phyloP scores from a whole-genome alignment of 2,329 filamentous ascomycete genomes.

The Microsporum ferrugineum region DNA sequence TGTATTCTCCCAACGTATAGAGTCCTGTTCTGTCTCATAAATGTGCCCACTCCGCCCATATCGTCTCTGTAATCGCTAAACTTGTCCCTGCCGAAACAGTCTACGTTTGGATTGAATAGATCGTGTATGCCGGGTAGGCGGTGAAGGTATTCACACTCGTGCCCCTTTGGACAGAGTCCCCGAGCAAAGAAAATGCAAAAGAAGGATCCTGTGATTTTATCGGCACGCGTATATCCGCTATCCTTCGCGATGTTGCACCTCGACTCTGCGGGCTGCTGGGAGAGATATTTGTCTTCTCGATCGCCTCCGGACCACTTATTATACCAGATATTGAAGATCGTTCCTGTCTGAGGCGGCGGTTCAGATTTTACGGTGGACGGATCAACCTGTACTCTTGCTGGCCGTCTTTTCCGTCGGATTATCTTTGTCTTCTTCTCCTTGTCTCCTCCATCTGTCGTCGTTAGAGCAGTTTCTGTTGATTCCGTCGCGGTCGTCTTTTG shows the following conservation, averaged over 20 bases:
- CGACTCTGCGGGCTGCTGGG: constrained; percentile 67
- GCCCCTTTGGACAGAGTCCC: constrained; percentile 71
- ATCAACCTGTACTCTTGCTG: constrained; percentile 84
- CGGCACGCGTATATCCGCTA: constrained; percentile 65
- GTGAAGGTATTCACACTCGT: constrained; percentile 90
- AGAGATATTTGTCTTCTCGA: constrained; percentile 79
- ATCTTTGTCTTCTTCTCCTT: constrained; percentile 63
- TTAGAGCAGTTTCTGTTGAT: constrained; percentile 15
- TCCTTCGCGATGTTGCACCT: constrained; percentile 80
- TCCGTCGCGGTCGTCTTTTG: constrained; percentile 10
- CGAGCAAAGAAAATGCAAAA: constrained; percentile 89
- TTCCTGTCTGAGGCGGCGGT: constrained; percentile 82
- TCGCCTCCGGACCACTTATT: constrained; percentile 98
- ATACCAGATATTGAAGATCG: constrained; percentile 97
- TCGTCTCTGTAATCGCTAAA: constrained; percentile 88
- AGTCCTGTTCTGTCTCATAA: constrained; percentile 87
- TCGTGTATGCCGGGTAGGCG: constrained; percentile 77
- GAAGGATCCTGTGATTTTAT: constrained; percentile 65
- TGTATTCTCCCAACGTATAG: constrained; percentile 90
- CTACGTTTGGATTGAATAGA: constrained; percentile 83
- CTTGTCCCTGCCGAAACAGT: constrained; percentile 92
- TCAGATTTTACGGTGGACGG: constrained; percentile 70
- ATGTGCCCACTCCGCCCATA: constrained; percentile 93
- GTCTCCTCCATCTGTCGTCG: constrained; percentile 23
- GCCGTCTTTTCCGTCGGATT: constrained; percentile 77